Evolutionary conservation across 371 early-diverging fungal genomes (phyloP).

Genomic region (Fennellomyces sp.): DNA sequence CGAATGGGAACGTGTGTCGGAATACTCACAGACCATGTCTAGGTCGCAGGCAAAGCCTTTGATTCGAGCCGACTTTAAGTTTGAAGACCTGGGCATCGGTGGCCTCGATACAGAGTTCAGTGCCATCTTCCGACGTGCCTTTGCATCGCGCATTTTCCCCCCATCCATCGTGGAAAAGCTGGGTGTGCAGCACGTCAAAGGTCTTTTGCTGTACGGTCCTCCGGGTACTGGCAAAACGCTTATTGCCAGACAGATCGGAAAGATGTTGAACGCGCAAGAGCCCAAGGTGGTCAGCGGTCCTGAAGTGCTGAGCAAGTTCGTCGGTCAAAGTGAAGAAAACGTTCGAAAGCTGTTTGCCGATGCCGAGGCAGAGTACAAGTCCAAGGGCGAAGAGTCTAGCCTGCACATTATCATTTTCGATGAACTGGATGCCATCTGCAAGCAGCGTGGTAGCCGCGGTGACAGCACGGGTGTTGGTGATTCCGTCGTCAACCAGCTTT

Average conservation of each 20-base stretch:
- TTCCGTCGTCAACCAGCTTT: slow-evolving; percentile 98
- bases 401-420: slow-evolving; percentile 99
- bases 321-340: slow-evolving; percentile 99
- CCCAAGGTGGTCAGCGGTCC: slow-evolving; percentile 99
- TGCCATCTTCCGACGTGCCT: slow-evolving; percentile 98
- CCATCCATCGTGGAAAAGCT: slow-evolving; percentile 94
- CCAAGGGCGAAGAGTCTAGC: slow-evolving; percentile 91
- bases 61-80: slow-evolving; percentile 95
- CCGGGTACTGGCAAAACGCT: slow-evolving; percentile 99
- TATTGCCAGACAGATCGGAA: slow-evolving; percentile 99
- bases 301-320: slow-evolving; percentile 98
- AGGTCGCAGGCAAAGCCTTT: slow-evolving; percentile 62
- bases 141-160: slow-evolving; percentile 99
- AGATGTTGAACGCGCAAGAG: slow-evolving; percentile 96
- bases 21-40: no score
- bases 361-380: slow-evolving; percentile 97
- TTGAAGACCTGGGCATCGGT: slow-evolving; percentile 99
- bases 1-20: no score
- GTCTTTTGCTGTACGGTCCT: slow-evolving; percentile 88
- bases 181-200: slow-evolving; percentile 96
- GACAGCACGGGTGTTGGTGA: slow-evolving; percentile 98
- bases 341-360: slow-evolving; percentile 97
- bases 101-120: slow-evolving; percentile 98
- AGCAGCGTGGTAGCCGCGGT: slow-evolving; percentile 94
- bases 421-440: slow-evolving; percentile 99